Evolutionary conservation across 1,139 yeast genomes (phyloP), one percentile per base, ranked within the genome.

Genomic region (Lodderomyces pseudojiufengensis): DNA sequence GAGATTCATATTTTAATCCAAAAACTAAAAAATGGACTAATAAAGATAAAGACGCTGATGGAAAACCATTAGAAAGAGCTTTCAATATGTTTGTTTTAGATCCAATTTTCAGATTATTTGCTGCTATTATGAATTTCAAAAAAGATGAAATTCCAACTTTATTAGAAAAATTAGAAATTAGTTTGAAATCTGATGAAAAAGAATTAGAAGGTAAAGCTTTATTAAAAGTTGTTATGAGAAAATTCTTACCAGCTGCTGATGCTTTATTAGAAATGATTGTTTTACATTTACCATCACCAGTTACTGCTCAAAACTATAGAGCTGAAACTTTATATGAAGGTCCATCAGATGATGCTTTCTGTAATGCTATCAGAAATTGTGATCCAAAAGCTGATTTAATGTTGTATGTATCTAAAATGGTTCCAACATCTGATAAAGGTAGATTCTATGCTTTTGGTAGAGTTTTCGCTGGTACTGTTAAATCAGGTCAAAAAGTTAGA

Each of bases 361-460:
- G 90, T 76, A 70, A 76, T 52, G 95, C 95, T 63, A 90, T 92
- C 76, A 87, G 82, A 78, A 84, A 84, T 83, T 92, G 98, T 84
- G 97, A 92, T 78, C 97, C 98, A 65, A 84, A 74, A 64, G 95
- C 95, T 59, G 97, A 92, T 67, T 85, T 92, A 68, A 92, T 92
- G 98, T 81, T 92, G 70, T 92, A 92, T 88, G 92, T 92, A 65
- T 92, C 98, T 76, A 92, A 92, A 95, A 92, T 92, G 98, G 97
- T 92, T 59, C 98, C 98, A 73, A 92, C 98, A 66, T 90, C 97
- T 59, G 98, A 92, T 75, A 92, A 90, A 82, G 98, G 98, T 83
- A 90, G 98, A 80, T 92, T 92, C 95, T 92, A 88, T 84, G 98
- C 98, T 66, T 92, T 92, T 78, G 98, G 98, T 74, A 94, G 98